Evolutionary conservation across 345 rosid genomes (phyloP), one percentile per base, ranked within the genome.

Genomic region (Stellera chamaejasme): DNA sequence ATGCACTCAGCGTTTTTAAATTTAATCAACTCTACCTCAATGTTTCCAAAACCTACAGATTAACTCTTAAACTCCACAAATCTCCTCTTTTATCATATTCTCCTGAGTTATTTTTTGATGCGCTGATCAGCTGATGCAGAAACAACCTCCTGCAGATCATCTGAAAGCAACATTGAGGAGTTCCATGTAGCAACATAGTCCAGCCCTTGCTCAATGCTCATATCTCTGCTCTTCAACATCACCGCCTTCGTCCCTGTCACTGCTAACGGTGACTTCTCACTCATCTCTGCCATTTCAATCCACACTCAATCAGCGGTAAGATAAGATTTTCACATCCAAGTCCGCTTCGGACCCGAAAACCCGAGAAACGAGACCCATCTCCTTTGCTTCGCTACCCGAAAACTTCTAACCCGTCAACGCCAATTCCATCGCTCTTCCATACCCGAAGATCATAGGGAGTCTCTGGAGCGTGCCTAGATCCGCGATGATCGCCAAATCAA

Each of bases 381-480:
- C 93, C 70, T 76, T 84, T 0, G 95, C 98, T 75, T 92, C 88
- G 27, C 50, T 46, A 16, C 84, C 75, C 28, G 88, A 72, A 58
- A 92, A 71, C 54, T 75, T 68, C 54, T 93, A 76, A 16, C 78
- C 90, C 50, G 90, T 82, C 63, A 88, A 71, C 10, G 95, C 79
- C 67, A 88, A 55, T 11, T 85, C 96, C 81, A 86, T 69, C 6
- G 97, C 84, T 19, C 74, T 73, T 0, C 90, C 95, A 15, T 59
- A 67, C 43, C 93, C 97, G 10, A 92, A 83, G 5, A 88, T 88
- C 13, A 60, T 55, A 11, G 97, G 97, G 25, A 92, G 48, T 57
- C 98, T 63, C 82, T 92, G 95, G 0, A 92, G 74, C 23, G 95
- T 79, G n/a, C 98, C 96, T 2, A 88, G 76, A 73, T 88, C 98